phyloP scores from a whole-genome alignment of 2,329 filamentous ascomycete species.

The Scedosporium boydii region DNA sequence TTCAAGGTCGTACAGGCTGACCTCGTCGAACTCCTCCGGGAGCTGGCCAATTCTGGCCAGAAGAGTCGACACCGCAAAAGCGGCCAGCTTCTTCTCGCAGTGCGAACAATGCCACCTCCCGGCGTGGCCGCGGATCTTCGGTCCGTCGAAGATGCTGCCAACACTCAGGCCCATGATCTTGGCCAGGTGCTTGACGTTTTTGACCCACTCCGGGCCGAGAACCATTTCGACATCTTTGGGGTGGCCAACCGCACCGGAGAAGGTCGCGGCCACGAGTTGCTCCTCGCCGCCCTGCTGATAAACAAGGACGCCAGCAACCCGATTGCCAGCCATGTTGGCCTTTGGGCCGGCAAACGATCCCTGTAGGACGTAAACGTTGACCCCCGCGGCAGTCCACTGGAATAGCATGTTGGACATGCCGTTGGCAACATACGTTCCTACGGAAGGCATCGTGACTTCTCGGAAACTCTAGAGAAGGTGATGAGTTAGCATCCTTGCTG shows the following conservation, averaged over 20 bases:
- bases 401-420: background rate
- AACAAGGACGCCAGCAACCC: background rate
- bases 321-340: background rate
- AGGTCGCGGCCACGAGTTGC: background rate
- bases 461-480: background rate
- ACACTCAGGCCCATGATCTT: conserved; percentile 16
- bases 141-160: conserved; percentile 16
- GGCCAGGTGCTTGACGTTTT: conserved; percentile 19
- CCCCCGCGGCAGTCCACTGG: background rate
- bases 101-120: conserved; percentile 21
- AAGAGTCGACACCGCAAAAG: conserved; percentile 20
- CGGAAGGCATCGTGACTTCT: background rate
- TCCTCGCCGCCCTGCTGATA: background rate
- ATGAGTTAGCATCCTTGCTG: no score
- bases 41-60: conserved; percentile 10
- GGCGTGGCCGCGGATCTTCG: background rate
- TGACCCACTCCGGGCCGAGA: conserved; percentile 16
- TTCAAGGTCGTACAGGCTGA: background rate
- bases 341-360: background rate
- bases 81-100: conserved; percentile 29
- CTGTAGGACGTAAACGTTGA: background rate
- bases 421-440: background rate
- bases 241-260: background rate
- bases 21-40: background rate
- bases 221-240: background rate